Conservation (phyloP, 805 yeast species). For the Diddensiella caesifluorescens region DNA sequence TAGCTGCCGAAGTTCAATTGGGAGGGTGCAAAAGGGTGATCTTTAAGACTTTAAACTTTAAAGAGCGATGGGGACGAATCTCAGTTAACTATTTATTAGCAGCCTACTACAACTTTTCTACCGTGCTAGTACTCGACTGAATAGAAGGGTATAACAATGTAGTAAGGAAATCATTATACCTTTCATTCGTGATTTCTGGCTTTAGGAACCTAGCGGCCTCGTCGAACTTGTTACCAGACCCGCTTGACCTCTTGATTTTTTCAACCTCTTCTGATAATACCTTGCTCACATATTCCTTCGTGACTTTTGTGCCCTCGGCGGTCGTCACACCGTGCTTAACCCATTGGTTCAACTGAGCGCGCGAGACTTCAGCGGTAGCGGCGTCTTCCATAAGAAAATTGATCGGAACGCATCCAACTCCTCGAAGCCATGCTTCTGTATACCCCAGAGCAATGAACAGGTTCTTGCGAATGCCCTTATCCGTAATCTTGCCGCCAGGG, state of each 20-base stretch:
- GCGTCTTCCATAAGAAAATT: slow-evolving; percentile 75
- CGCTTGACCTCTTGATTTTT: slow-evolving; percentile 45
- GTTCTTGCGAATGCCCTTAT: slow-evolving; percentile 60
- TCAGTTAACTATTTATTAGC: too few relatives aligned
- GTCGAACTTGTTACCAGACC: slow-evolving; percentile 45
- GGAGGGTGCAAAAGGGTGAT: too few relatives aligned
- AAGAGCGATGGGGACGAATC: too few relatives aligned
- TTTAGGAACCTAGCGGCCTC: slow-evolving; percentile 53
- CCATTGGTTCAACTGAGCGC: slow-evolving; percentile 73
- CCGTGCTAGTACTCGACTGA: slow-evolving; percentile 5
- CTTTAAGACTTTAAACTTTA: too few relatives aligned
- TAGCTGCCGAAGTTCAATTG: not conserved
- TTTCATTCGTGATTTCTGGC: slow-evolving; percentile 61
- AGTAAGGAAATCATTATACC: slow-evolving; percentile 61
- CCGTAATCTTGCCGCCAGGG: slow-evolving; percentile 55
- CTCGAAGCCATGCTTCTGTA: slow-evolving; percentile 71
- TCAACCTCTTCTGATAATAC: slow-evolving; percentile 52
- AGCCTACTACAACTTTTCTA: slow-evolving; percentile 3
- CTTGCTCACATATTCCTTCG: slow-evolving; percentile 45
- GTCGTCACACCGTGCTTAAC: slow-evolving; percentile 57
- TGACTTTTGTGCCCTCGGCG: slow-evolving; percentile 48
- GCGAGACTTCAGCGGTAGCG: slow-evolving; percentile 73
- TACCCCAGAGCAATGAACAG: slow-evolving; percentile 60
- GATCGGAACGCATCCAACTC: slow-evolving; percentile 68
- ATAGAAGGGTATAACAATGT: slow-evolving; percentile 45